Evolutionary conservation across 441 rosid species (phyloP).

Genomic region (Kokia cookei): DNA sequence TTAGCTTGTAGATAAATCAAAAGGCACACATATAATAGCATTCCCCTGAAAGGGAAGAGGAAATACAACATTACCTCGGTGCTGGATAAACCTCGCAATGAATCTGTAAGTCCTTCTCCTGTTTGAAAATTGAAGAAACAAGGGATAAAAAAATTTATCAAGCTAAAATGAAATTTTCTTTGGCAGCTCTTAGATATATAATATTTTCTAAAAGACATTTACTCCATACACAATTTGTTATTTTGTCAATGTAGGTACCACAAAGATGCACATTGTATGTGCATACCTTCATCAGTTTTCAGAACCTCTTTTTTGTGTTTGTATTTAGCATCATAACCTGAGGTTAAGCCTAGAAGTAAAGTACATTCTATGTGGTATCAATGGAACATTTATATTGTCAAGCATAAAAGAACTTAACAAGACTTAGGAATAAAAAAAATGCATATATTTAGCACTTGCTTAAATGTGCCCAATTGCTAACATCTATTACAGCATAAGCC

Average conservation of each 20-base stretch:
- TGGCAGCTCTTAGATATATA: background rate
- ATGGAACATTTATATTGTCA: background rate
- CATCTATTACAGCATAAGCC: background rate
- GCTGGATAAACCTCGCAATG: constrained; percentile 64
- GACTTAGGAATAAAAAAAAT: background rate
- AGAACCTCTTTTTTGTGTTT: background rate
- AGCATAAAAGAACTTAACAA: background rate
- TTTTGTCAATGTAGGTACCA: background rate
- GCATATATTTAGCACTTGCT: background rate
- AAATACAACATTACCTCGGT: constrained; percentile 47
- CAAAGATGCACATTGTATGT: background rate
- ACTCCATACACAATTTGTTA: background rate
- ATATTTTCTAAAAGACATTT: background rate
- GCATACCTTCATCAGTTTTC: background rate
- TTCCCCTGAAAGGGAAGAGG: background rate
- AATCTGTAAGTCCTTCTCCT: constrained; percentile 93
- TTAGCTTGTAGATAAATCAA: background rate
- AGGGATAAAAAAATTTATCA: background rate
- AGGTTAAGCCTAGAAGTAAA: background rate
- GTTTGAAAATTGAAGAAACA: constrained; percentile 16
- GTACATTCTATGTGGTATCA: background rate
- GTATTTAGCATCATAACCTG: background rate
- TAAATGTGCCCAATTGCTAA: background rate
- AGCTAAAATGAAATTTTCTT: background rate
- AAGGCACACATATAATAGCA: background rate